Conservation (phyloP, 73 alveolate species). For the Chromera velia region DNA sequence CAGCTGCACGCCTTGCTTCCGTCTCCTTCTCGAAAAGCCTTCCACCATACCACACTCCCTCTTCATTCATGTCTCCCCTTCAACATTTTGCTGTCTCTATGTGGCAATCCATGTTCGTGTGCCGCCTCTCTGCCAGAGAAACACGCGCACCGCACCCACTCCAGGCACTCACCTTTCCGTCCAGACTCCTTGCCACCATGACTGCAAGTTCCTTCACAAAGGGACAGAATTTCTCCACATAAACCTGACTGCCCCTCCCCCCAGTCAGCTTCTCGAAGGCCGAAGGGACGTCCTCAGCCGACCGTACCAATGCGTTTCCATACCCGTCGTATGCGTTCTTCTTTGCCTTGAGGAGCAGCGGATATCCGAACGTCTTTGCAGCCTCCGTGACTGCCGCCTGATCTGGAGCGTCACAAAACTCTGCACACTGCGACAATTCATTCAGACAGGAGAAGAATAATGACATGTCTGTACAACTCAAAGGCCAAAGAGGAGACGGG, state of each 20-base stretch:
- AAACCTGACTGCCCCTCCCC: conserved; percentile 6
- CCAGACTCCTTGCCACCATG: conserved; percentile 33
- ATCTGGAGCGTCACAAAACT: background rate
- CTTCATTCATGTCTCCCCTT: background rate
- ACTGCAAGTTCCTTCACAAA: conserved; percentile 34
- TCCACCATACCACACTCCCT: background rate
- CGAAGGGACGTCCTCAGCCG: conserved; percentile 11
- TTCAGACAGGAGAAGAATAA: too few species aligned
- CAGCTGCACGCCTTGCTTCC: conserved; percentile 14
- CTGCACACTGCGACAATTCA: too few species aligned
- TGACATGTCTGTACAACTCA: too few species aligned
- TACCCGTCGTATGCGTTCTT: conserved; percentile 30
- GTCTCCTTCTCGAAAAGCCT: background rate
- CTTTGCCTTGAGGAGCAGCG: conserved; percentile 34
- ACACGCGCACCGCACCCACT: conserved; percentile 30
- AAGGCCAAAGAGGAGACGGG: too few species aligned
- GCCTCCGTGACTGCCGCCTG: conserved; percentile 8
- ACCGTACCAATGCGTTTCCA: conserved; percentile 32
- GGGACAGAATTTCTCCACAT: conserved; percentile 33
- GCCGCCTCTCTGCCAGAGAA: conserved; percentile 19
- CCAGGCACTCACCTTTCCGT: conserved; percentile 25
- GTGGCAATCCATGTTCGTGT: conserved; percentile 23
- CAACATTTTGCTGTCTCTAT: conserved; percentile 5
- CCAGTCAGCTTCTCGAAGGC: conserved; percentile 34
- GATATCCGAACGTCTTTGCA: conserved; percentile 32